These are phyloP conservation scores for Triadica sebifera DNA, from an alignment of 345 rosid species.

Conservation along the genomic window DNA sequence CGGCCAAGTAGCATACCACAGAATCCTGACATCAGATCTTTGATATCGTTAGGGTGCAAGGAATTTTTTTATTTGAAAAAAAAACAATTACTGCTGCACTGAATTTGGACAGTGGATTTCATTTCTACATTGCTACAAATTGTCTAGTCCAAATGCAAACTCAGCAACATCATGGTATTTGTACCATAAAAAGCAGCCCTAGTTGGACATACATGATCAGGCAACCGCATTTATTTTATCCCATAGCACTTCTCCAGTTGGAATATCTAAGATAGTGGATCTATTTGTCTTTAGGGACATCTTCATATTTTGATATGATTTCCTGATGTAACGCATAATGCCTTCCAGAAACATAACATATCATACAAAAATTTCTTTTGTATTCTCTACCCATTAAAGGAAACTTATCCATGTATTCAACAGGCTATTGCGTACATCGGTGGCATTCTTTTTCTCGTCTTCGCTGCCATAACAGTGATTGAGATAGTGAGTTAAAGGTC, in stretches of 20 bases:
- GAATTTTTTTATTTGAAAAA: conserved; percentile 6
- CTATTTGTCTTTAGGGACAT: conserved; percentile 8
- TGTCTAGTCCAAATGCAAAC: conserved; percentile 38
- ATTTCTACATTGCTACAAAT: conserved; percentile 25
- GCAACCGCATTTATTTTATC: conserved; percentile 20
- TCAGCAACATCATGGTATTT: conserved; percentile 46
- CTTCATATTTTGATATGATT: neutral
- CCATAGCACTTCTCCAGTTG: conserved; percentile 1
- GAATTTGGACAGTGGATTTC: conserved; percentile 15
- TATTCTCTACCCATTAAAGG: neutral
- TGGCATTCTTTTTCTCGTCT: conserved; percentile 80
- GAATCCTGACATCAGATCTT: conserved; percentile 18
- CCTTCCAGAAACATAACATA: neutral
- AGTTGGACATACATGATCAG: conserved; percentile 30
- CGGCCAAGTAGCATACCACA: neutral
- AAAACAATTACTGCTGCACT: conserved; percentile 3
- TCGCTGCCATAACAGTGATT: conserved; percentile 61
- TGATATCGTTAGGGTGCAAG: conserved; percentile 13
- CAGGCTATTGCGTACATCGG: conserved; percentile 83
- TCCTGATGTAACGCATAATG: neutral
- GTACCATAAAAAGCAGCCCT: conserved; percentile 29
- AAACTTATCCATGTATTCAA: conserved; percentile 17
- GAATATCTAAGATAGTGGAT: conserved; percentile 25
- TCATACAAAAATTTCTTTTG: neutral
- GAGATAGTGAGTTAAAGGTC: conserved; percentile 55